These are phyloP conservation scores for Saururus chinensis DNA, from an alignment of 164 flowering plant genomes.

Conservation along the genomic window DNA sequence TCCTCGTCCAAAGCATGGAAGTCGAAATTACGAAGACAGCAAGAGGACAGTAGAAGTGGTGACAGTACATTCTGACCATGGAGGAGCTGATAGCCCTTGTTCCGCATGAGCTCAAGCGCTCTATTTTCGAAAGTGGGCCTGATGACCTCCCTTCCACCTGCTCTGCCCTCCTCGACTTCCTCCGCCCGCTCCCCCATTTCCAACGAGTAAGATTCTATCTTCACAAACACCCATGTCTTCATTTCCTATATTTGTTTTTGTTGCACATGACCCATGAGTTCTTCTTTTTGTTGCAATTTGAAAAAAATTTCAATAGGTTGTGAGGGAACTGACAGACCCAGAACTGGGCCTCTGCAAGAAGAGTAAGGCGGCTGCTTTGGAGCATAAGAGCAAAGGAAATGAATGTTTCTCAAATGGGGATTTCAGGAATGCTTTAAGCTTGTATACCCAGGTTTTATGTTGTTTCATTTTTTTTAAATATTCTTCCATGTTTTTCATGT, in stretches of 20 bases:
- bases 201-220: constrained; percentile 25
- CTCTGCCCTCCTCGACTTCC: constrained; percentile 49
- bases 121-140: constrained; percentile 26
- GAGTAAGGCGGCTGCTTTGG: constrained; percentile 45
- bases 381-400: constrained; percentile 59
- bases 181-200: constrained; percentile 40
- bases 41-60: no score
- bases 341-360: constrained; percentile 41
- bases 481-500: not conserved
- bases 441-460: constrained; percentile 48
- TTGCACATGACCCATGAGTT: not conserved
- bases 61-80: no score
- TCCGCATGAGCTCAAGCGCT: constrained; percentile 32
- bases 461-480: not conserved
- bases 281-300: not conserved
- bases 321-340: constrained; percentile 42
- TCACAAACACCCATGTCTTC: not conserved
- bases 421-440: constrained; percentile 38
- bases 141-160: constrained; percentile 39
- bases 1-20: no score
- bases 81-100: constrained; percentile 58
- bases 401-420: constrained; percentile 44
- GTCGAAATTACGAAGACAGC: no score
- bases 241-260: not conserved
- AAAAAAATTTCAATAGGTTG: constrained; percentile 19